Conservation (phyloP, 1,284 basidiomycete genomes). For the Rhodotorula sp. region DNA sequence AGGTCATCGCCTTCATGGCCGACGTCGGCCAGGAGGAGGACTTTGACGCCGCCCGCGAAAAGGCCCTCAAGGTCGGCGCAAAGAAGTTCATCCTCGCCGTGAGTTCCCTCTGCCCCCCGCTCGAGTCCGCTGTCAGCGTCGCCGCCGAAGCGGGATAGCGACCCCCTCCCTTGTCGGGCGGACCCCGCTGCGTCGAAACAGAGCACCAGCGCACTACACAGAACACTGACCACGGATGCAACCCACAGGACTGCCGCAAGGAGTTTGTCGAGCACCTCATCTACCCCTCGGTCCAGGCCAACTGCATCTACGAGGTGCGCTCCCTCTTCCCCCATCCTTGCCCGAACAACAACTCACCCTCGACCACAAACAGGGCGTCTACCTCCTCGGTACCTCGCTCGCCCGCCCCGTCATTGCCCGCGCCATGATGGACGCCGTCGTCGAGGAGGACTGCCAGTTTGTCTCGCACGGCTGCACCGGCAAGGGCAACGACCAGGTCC, state of each 20-base stretch:
- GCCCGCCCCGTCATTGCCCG: slow-evolving; percentile 98
- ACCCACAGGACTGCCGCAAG: slow-evolving; percentile 77
- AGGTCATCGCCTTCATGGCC: slow-evolving; percentile 95
- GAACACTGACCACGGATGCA: neutral
- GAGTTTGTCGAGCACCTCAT: slow-evolving; percentile 97
- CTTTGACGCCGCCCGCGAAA: slow-evolving; percentile 87
- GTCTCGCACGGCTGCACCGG: slow-evolving; percentile 99
- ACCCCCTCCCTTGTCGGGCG: neutral
- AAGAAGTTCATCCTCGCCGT: slow-evolving; percentile 93
- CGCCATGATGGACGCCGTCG: slow-evolving; percentile 95
- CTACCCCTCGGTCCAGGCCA: slow-evolving; percentile 94
- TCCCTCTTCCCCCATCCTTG: neutral
- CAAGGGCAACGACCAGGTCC: slow-evolving; percentile 99
- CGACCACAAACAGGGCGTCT: slow-evolving; percentile 69
- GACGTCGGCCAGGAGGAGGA: slow-evolving; percentile 99
- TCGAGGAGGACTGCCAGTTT: slow-evolving; percentile 90
- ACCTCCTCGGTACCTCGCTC: slow-evolving; percentile 95
- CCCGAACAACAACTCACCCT: neutral
- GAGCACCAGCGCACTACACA: neutral
- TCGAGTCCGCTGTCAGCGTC: slow-evolving; percentile 53
- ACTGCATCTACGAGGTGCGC: slow-evolving; percentile 92
- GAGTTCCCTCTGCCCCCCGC: slow-evolving; percentile 38
- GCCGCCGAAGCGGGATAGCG: neutral
- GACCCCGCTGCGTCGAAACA: no score
- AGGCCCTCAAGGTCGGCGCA: slow-evolving; percentile 89